Evolutionary conservation across 2,329 filamentous ascomycete genomes (phyloP), one percentile per base, ranked within the genome.

Genomic region (Colletotrichum australisinense): DNA sequence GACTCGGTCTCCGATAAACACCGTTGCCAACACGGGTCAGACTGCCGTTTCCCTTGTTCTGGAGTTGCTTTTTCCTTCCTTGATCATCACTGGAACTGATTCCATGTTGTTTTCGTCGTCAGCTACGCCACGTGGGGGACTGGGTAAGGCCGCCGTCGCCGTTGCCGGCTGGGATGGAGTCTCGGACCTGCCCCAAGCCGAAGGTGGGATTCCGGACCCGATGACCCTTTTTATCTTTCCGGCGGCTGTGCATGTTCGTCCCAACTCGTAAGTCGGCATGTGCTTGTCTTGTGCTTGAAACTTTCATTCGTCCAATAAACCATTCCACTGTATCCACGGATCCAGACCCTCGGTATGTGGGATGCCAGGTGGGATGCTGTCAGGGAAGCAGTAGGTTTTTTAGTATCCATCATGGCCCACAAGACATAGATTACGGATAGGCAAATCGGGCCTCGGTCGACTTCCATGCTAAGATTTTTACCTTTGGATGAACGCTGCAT

Each of bases 401-500:
- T 8, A 53, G 49, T n/a, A n/a, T 12, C 19, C 49, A 53, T 53
- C 24, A 8, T 8, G 53, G 24, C 24, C 53, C 53, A 56, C 53
- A 56, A 26, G 53, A 56, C 24, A 56, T 11, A 56, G 24, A 56
- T 56, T 56, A 56, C 38, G 38, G 38, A 7, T 42, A 42, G 14
- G 38, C 22, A 24, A n/a, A 16, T 26, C 22, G 14, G 22, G 22
- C 26, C 53, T 56, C 53, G 53, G 53, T 56, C 53, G 24, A 56
- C 22, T 56, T 56, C 53, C 24, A 56, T 26, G 53, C 22, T 26
- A 56, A 56, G 22, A 42, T 16, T 16, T 16, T 56, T 26, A 26
- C 53, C 26, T 56, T 69, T 52, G 59, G 67, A 69, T 42, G 67
- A 69, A 63, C 66, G 19, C 24, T n/a, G 30, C 11, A 3, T 32